Conservation (phyloP, 352 stramenopile species). For the Phytophthora chlamydospora region DNA sequence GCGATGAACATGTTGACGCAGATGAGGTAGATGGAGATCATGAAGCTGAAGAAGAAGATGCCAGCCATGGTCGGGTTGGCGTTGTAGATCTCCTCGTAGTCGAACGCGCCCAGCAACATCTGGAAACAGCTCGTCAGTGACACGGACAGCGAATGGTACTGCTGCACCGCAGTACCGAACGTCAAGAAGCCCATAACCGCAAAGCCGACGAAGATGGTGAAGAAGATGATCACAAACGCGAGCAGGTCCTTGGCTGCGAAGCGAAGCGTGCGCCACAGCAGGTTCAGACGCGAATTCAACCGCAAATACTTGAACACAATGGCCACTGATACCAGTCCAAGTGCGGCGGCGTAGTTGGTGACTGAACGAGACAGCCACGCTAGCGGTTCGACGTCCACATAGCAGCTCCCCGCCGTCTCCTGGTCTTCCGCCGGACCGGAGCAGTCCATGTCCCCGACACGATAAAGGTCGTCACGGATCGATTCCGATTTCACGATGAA, state of each 20-base stretch:
- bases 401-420: conserved; percentile 50
- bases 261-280: conserved; percentile 81
- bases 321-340: conserved; percentile 70
- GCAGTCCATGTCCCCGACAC: conserved; percentile 62
- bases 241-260: conserved; percentile 78
- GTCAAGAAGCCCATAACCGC: conserved; percentile 81
- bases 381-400: conserved; percentile 61
- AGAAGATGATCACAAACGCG: conserved; percentile 82
- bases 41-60: conserved; percentile 88
- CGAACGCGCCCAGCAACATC: conserved; percentile 82
- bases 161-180: conserved; percentile 66
- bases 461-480: conserved; percentile 54
- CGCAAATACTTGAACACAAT: conserved; percentile 89
- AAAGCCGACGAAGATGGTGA: conserved; percentile 82
- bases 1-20: conserved; percentile 89
- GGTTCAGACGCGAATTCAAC: conserved; percentile 74
- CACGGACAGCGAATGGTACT: conserved; percentile 75
- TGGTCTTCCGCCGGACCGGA: conserved; percentile 51
- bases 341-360: conserved; percentile 61
- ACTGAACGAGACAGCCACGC: conserved; percentile 54
- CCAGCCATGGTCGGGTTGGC: conserved; percentile 74
- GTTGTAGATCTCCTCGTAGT: conserved; percentile 73
- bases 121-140: conserved; percentile 83
- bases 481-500: conserved; percentile 63
- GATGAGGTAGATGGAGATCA: conserved; percentile 83